These are phyloP conservation scores for Aspergillus novofumigatus DNA, from an alignment of 2,329 filamentous ascomycete species.

Conservation along the genomic window DNA sequence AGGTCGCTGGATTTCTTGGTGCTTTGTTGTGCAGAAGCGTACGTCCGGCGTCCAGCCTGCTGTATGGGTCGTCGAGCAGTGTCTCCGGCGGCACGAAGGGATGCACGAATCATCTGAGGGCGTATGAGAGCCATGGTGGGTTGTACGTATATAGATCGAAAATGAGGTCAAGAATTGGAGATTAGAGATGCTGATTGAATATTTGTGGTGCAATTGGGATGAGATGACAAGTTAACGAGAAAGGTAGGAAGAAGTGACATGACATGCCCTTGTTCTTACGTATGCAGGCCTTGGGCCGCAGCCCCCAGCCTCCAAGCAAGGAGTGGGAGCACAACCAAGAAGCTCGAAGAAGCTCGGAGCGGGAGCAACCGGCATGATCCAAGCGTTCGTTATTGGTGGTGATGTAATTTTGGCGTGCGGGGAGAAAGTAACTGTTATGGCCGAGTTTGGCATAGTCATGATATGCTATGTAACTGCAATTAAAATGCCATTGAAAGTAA, in stretches of 20 bases:
- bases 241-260: slow-evolving; percentile 7
- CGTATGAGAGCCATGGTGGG: slow-evolving; percentile 34
- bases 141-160: not conserved
- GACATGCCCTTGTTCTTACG: slow-evolving; percentile 1
- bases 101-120: slow-evolving; percentile 25
- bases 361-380: slow-evolving; percentile 9
- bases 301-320: not conserved
- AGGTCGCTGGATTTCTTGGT: slow-evolving; percentile 43
- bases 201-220: not conserved
- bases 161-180: not conserved
- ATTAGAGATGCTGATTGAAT: not conserved
- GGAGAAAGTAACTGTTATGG: not conserved
- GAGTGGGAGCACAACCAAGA: not conserved
- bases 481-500: not conserved
- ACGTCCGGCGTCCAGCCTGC: slow-evolving; percentile 42
- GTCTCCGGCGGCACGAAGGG: slow-evolving; percentile 5
- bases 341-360: slow-evolving; percentile 8
- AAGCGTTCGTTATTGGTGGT: slow-evolving; percentile 2
- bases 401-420: slow-evolving; percentile 10
- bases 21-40: slow-evolving; percentile 39
- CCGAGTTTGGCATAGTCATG: not conserved
- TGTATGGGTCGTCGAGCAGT: slow-evolving; percentile 35
- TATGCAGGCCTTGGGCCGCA: not conserved
- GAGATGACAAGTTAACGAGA: not conserved
- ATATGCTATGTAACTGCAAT: not conserved